phyloP scores from a whole-genome alignment of 352 stramenopile genomes.

The Paralagenidium karlingii region DNA sequence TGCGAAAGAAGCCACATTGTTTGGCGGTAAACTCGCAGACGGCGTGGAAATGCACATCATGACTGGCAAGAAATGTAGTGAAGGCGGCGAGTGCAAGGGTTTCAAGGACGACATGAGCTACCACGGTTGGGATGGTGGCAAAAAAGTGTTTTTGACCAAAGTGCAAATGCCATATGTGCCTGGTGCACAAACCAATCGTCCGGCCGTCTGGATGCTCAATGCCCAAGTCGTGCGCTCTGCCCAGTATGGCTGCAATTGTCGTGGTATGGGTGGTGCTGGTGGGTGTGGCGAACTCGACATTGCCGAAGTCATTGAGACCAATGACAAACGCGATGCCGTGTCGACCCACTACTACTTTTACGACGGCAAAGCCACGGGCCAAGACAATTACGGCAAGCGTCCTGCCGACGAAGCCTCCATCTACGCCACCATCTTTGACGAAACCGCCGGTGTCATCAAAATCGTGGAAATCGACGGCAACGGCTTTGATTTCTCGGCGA shows the following conservation, averaged over 20 bases:
- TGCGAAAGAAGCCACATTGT: constrained; percentile 14
- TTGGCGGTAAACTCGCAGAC: constrained; percentile 26
- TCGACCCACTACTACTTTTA: constrained; percentile 68
- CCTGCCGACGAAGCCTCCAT: constrained; percentile 17
- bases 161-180: constrained; percentile 30
- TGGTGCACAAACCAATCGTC: constrained; percentile 26
- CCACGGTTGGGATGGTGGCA: constrained; percentile 53
- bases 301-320: constrained; percentile 57
- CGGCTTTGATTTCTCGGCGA: constrained; percentile 24
- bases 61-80: constrained; percentile 24
- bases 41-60: constrained; percentile 63
- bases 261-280: constrained; percentile 25
- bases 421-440: constrained; percentile 39
- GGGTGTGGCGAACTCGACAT: constrained; percentile 62
- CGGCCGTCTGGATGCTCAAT: constrained; percentile 66
- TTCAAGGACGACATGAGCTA: constrained; percentile 58
- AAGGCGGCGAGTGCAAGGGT: constrained; percentile 20
- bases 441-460: constrained; percentile 23
- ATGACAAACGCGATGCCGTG: constrained; percentile 33
- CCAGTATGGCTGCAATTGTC: constrained; percentile 70
- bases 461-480: constrained; percentile 22
- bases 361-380: constrained; percentile 24
- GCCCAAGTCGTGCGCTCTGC: constrained; percentile 45
- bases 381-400: constrained; percentile 26
- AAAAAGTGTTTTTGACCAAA: constrained; percentile 73